Base-by-base conservation (phyloP, 176 grass and related monocot species). In the Juncus inflexus region DNA sequence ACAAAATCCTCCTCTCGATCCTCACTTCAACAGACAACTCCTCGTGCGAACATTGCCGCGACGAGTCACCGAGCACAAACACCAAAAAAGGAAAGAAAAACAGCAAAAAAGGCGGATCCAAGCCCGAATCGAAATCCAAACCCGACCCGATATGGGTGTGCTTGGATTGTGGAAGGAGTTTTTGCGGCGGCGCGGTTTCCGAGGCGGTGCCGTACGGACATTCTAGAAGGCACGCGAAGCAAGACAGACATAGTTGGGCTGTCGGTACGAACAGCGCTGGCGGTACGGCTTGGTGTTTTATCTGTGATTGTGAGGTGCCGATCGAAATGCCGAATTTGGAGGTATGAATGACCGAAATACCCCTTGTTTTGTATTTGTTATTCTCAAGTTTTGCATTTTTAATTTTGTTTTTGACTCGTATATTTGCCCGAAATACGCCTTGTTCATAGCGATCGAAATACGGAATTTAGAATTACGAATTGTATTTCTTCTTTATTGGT, bases 191-290 rank as follows among this genome's bases (percentile, higher is more conserved):
- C 12, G 83, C 40, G n/a, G 67, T 77, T 64, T 53, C 52, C 40
- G 80, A 86, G 59, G 73, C 71, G 3, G 90, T 77, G 64, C 94
- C 94, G 4, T 89, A 99, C 41, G 94, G 94, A 55, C 94, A 99
- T 82, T 79, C 85, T 63, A 81, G 94, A 65, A 76, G 94, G 60
- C 94, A 99, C 65, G 83, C 88, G 15, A 99, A 86, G 72, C 88
- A 99, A 78, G 94, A 89, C 4, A 77, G 64, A 10, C 94, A 99
- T 83, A 83, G 65, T 72, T 88, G 88, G 82, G 77, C 73, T 63
- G 80, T 87, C 36, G 79, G 69, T 57, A 86, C 52, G 28, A 73
- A 79, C 60, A 73, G 88, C 45, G 43, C 9, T 47, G 73, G 56
- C 1, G 80, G 54, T 11, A 76, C 83, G 41, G 77, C 61, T 12